Evolutionary conservation across 225 moss, liverwort and hornwort genomes (phyloP).

Genomic region (Polytrichum commune): DNA sequence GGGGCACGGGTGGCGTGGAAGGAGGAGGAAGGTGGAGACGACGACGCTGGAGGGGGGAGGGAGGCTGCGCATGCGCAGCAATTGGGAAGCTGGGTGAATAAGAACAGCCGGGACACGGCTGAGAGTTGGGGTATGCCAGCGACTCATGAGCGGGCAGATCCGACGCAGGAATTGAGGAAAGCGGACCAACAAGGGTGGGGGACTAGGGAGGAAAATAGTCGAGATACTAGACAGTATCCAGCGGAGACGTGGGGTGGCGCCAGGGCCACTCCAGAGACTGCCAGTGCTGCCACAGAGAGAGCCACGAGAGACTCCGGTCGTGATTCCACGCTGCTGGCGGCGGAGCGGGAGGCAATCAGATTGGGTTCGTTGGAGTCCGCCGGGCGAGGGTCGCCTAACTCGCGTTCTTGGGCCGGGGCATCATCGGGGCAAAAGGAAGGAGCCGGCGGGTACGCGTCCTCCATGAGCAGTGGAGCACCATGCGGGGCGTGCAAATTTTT

Average conservation of each 20-base stretch:
- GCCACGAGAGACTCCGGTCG: background rate
- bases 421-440: constrained; percentile 24
- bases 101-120: constrained; percentile 23
- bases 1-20: constrained; percentile 11
- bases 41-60: background rate
- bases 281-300: constrained; percentile 3
- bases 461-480: constrained; percentile 72
- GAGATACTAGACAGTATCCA: constrained; percentile 7
- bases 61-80: constrained; percentile 7
- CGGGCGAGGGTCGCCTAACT: constrained; percentile 37
- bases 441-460: constrained; percentile 38
- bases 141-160: constrained; percentile 30
- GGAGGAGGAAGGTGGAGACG: background rate
- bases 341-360: constrained; percentile 4
- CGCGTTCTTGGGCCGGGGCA: constrained; percentile 37
- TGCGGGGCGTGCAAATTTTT: constrained; percentile 68
- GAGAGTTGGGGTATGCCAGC: constrained; percentile 35
- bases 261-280: constrained; percentile 1
- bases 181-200: constrained; percentile 20
- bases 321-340: background rate
- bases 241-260: constrained; percentile 2
- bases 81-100: constrained; percentile 39
- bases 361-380: constrained; percentile 30
- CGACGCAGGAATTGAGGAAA: constrained; percentile 13
- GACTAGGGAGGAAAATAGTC: constrained; percentile 20